Evolutionary conservation across 225 moss, liverwort and hornwort species (phyloP).

Genomic region (Pleurozium schreberi): DNA sequence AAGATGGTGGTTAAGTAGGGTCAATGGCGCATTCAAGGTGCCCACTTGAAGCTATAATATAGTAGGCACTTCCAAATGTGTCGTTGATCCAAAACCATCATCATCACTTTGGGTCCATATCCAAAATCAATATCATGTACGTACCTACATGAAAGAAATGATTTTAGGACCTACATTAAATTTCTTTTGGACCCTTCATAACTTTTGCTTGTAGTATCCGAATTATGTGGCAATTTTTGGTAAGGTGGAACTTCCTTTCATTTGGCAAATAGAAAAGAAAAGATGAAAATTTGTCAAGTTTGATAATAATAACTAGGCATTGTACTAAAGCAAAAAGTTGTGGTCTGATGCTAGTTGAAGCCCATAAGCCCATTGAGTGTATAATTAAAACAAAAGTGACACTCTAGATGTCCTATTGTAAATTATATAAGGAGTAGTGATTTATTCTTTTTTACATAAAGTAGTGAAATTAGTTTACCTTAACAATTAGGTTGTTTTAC

Average conservation of each 20-base stretch:
- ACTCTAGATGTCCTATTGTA: too few species aligned
- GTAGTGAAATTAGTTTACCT: too few species aligned
- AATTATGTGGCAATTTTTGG: neutral
- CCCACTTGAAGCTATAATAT: too few species aligned
- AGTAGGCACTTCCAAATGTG: neutral
- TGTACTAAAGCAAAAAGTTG: neutral
- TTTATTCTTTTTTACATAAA: too few species aligned
- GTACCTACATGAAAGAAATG: neutral
- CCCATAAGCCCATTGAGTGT: too few species aligned
- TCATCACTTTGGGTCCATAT: accelerated
- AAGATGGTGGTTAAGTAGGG: too few species aligned
- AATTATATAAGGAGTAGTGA: too few species aligned
- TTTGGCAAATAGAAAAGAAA: neutral
- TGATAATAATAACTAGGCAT: neutral
- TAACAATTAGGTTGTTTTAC: too few species aligned
- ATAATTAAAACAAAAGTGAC: too few species aligned
- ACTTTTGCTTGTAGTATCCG: neutral
- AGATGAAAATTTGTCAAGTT: neutral
- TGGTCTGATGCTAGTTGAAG: too few species aligned
- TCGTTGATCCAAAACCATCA: accelerated
- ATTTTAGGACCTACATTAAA: accelerated
- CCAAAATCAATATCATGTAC: neutral
- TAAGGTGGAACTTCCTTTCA: neutral
- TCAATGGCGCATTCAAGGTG: too few species aligned
- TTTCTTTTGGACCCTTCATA: too few species aligned